Conservation (phyloP, 371 early-diverging fungal species). For the Coemansia sp. region DNA sequence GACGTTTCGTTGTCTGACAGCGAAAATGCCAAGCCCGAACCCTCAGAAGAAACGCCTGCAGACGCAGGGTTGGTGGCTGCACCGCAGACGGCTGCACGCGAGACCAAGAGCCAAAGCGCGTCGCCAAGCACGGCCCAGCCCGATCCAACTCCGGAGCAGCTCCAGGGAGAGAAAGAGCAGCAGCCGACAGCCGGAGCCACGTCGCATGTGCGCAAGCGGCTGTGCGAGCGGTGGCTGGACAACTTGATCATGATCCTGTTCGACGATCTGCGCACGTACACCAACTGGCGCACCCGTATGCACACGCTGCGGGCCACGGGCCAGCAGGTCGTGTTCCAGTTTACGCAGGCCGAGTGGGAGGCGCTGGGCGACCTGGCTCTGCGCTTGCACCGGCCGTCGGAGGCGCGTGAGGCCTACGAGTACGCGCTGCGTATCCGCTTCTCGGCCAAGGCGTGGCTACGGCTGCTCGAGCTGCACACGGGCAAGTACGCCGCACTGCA, state of each 20-base stretch:
- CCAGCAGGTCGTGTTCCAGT: conserved; percentile 77
- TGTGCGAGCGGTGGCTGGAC: conserved; percentile 98
- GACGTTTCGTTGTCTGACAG: conserved; percentile 43
- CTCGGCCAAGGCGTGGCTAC: conserved; percentile 83
- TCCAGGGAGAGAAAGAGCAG: neutral
- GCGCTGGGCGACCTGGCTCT: conserved; percentile 87
- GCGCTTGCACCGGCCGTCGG: conserved; percentile 82
- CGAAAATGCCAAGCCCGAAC: conserved; percentile 2
- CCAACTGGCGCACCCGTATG: conserved; percentile 77
- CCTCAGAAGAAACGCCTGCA: neutral
- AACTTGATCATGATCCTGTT: conserved; percentile 97
- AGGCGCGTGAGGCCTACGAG: conserved; percentile 87
- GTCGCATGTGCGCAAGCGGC: conserved; percentile 69
- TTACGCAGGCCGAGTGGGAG: conserved; percentile 96
- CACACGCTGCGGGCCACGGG: conserved; percentile 57
- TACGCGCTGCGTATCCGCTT: conserved; percentile 86
- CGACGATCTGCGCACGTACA: conserved; percentile 92
- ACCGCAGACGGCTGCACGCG: conserved; percentile 37
- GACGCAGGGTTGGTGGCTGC: conserved; percentile 19
- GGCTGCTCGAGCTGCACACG: conserved; percentile 78
- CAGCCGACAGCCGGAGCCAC: neutral
- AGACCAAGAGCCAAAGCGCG: conserved; percentile 16
- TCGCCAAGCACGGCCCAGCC: neutral
- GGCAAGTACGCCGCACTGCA: conserved; percentile 54
- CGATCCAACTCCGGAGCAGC: neutral